Evolutionary conservation across 176 grass and related monocot species (phyloP).

Genomic region (Poa annua): DNA sequence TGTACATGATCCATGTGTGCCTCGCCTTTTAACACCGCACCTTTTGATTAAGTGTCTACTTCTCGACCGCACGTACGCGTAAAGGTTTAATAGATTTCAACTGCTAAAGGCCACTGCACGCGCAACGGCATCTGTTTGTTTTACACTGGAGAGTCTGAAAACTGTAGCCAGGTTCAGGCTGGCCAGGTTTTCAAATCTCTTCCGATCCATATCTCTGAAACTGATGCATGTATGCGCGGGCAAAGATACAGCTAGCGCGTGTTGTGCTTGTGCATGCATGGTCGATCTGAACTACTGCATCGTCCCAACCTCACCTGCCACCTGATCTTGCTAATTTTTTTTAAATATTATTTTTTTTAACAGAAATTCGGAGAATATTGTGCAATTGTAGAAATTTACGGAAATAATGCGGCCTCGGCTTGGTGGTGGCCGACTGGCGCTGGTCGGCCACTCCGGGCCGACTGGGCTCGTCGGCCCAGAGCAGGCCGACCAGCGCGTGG

Average conservation of each 20-base stretch:
- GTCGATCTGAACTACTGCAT: neutral
- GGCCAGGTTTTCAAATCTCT: neutral
- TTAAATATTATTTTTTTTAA: no score
- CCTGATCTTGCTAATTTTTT: no score
- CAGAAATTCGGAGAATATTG: no score
- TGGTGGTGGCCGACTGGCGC: no score
- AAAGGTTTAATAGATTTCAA: neutral
- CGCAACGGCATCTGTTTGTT: conserved; percentile 45
- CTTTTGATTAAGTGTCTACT: neutral
- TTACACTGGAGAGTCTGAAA: conserved; percentile 38
- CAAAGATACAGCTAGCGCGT: neutral
- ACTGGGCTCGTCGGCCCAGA: no score
- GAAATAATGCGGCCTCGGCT: no score
- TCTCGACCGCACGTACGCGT: neutral
- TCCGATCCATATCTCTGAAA: neutral
- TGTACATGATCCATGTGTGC: neutral
- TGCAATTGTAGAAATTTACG: no score
- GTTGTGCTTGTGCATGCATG: neutral
- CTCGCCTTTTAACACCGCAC: neutral
- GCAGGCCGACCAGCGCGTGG: no score
- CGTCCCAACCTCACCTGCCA: neutral
- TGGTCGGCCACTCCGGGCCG: no score
- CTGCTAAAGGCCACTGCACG: neutral
- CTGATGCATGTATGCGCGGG: neutral
- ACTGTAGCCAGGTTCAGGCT: neutral